Percentiles rank a stretch among this genome's conserved stretches.
These are phyloP conservation scores for Aspergillus campestris DNA, from an alignment of 495 filamentous ascomycete species.

Conservation along the genomic window DNA sequence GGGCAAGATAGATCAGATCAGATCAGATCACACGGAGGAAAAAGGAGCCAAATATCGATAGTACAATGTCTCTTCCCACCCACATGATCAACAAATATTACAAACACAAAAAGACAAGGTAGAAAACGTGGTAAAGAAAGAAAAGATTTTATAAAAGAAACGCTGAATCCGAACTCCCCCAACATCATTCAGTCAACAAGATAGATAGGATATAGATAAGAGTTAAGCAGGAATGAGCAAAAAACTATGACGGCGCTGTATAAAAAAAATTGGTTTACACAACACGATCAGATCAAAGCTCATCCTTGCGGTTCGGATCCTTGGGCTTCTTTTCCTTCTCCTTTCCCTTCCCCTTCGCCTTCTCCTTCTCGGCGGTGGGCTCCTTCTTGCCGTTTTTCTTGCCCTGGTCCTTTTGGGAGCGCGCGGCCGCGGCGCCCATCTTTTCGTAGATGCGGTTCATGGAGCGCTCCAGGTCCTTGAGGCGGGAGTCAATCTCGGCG, in stretches of 20 bases:
- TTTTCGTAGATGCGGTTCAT: conserved; percentile 61
- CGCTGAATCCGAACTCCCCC: conserved; percentile 8
- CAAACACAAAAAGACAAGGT: not conserved
- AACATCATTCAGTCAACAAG: not conserved
- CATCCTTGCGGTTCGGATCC: conserved; percentile 30
- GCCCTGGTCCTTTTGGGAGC: conserved; percentile 23
- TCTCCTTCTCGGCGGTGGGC: conserved; percentile 29
- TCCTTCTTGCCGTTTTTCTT: conserved; percentile 46
- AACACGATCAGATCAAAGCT: conserved; percentile 24
- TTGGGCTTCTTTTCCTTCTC: conserved; percentile 17
- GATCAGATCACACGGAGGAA: too few relatives aligned
- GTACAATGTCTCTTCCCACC: too few relatives aligned
- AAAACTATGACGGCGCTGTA: not conserved
- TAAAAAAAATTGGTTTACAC: not conserved
- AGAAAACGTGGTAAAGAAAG: not conserved
- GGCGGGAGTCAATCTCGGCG: conserved; percentile 50
- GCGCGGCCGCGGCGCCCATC: conserved; percentile 28
- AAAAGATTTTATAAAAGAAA: not conserved
- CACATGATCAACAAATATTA: too few relatives aligned
- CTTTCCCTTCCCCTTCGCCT: conserved; percentile 31
- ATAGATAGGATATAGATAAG: conserved; percentile 3
- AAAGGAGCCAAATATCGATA: too few relatives aligned
- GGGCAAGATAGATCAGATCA: too few relatives aligned
- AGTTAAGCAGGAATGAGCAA: not conserved
- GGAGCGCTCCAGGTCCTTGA: conserved; percentile 57